Conservation (phyloP, 192 early-diverging fungal species). For the Podila minutissima region DNA sequence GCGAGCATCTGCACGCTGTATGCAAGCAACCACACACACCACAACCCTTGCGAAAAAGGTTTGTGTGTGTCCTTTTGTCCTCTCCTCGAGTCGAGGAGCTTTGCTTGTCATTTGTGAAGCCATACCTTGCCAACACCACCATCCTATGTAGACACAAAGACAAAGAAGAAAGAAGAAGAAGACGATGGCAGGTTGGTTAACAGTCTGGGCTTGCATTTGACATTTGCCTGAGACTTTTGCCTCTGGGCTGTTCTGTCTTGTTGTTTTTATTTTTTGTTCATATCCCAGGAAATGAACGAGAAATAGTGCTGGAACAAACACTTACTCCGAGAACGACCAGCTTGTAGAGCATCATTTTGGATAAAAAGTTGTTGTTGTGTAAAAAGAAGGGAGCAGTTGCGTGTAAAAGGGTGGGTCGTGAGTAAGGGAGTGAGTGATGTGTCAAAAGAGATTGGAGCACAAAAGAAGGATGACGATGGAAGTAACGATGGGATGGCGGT, state of each 20-base stretch:
- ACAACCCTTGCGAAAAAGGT: too few species aligned
- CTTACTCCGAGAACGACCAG: constrained; percentile 78
- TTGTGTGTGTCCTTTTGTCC: too few species aligned
- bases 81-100: neutral
- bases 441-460: neutral
- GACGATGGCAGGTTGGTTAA: too few species aligned
- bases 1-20: too few species aligned
- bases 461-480: neutral
- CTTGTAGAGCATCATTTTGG: constrained; percentile 80
- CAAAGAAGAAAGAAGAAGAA: neutral
- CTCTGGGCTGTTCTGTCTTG: neutral
- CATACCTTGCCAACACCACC: constrained; percentile 57
- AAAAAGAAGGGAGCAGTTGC: neutral
- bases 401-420: neutral
- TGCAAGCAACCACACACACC: too few species aligned
- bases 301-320: neutral
- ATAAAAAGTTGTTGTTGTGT: constrained; percentile 18
- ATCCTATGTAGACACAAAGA: constrained; percentile 21
- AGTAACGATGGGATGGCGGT: neutral
- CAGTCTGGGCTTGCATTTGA: too few species aligned
- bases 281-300: constrained; percentile 3
- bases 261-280: neutral
- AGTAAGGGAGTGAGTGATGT: neutral
- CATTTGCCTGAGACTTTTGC: neutral
- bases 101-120: neutral